These are phyloP conservation scores for Aspergillus terreus DNA, from an alignment of 2,329 filamentous ascomycete genomes.

Conservation along the genomic window DNA sequence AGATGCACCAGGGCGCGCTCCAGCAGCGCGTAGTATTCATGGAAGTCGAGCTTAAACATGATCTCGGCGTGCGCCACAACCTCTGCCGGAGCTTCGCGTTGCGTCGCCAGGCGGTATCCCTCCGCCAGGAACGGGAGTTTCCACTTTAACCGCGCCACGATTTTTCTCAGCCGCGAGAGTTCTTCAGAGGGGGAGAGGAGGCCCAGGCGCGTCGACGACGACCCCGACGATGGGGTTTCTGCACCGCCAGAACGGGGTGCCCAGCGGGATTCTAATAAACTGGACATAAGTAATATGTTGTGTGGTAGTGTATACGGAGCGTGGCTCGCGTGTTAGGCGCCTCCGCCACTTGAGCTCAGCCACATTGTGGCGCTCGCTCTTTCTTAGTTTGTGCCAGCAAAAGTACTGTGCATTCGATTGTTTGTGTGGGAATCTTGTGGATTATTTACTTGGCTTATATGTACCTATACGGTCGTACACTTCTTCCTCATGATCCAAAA, in stretches of 20 bases:
- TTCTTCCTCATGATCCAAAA: too few relatives aligned
- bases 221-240: background rate
- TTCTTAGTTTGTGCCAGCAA: too few relatives aligned
- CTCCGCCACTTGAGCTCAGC: too few relatives aligned
- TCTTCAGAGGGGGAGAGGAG: slow-evolving; percentile 37
- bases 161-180: slow-evolving; percentile 57
- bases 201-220: background rate
- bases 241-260: background rate
- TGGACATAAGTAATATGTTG: background rate
- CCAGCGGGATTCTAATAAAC: slow-evolving; percentile 7
- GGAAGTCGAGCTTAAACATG: slow-evolving; percentile 76
- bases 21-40: slow-evolving; percentile 70
- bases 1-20: slow-evolving; percentile 67
- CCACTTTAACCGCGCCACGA: slow-evolving; percentile 60
- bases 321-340: too few relatives aligned
- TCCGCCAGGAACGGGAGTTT: slow-evolving; percentile 59
- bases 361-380: too few relatives aligned
- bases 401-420: too few relatives aligned
- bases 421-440: too few relatives aligned
- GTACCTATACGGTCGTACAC: too few relatives aligned
- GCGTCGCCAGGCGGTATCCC: slow-evolving; percentile 53
- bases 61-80: slow-evolving; percentile 48
- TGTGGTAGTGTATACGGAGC: background rate
- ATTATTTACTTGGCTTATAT: too few relatives aligned
- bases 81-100: slow-evolving; percentile 20